Base-by-base conservation (phyloP, 306 rosid genomes). In the Ormosia semicastrata region DNA sequence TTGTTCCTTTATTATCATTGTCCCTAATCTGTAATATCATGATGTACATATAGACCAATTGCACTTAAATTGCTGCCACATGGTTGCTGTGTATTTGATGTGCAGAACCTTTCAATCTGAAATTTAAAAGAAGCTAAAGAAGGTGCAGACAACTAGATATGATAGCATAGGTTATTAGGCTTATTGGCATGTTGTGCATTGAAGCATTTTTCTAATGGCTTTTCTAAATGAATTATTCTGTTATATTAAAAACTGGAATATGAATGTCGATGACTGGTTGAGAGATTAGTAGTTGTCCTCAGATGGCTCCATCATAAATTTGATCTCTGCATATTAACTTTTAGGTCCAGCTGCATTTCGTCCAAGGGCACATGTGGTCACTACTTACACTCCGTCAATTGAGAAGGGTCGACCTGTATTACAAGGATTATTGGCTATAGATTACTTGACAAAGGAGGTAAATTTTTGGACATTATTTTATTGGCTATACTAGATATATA, bases 291-390 rank as follows among this genome's bases (percentile, higher is more conserved):
- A 17, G 54, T 68, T 73, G 32, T 70, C 76, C 56, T 73, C 72
- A 64, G 39, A 69, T 78, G 77, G 44, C 39, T 74, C 40, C 60
- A 32, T 59, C 62, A 8, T 58, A 54, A 44, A 41, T 82, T 76
- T 85, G 39, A 73, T 80, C 73, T 74, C 66, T 80, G 58, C 83
- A 18, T 32, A 79, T 71, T 56, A 78, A 74, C 83, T 84, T 92
- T 47, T 79, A 96, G 99, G 99, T 90, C 99, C 99, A 8, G 99
- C 99, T 82, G 93, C 99, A 79, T 96, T 96, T 86, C 97, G 99
- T 49, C 99, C 99, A 7, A 90, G 99, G 86, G 93, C 98, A 73
- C 98, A 92, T 84, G 81, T 95, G 82, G 87, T 88, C 85, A 82
- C 89, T 72, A n/a, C 89, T 49, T 96, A 96, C 85, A 88, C 91